Conservation (phyloP, 768 basidiomycete species). For the Pisolithus marmoratus region DNA sequence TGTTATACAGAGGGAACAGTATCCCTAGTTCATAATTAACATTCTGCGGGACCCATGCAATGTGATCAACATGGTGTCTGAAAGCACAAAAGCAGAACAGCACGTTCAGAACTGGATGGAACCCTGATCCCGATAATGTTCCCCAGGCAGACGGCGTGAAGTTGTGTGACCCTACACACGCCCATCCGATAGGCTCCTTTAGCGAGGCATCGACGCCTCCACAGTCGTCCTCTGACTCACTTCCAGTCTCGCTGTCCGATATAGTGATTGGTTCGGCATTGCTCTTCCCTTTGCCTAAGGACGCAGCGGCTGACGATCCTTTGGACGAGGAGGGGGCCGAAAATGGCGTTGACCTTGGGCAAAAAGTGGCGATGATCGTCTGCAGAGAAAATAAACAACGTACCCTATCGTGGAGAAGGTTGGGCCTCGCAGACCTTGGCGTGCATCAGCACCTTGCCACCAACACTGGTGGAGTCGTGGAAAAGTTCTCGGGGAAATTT, state of each 20-base stretch:
- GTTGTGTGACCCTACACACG: conserved; percentile 86
- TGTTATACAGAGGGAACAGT: conserved; percentile 60
- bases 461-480: conserved; percentile 74
- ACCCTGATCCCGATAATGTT: conserved; percentile 62
- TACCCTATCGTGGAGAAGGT: background rate
- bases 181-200: conserved; percentile 55
- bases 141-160: conserved; percentile 93
- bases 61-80: background rate
- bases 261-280: conserved; percentile 22
- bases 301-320: background rate
- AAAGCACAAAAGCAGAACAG: conserved; percentile 15
- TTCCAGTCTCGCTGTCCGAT: conserved; percentile 30
- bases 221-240: conserved; percentile 31
- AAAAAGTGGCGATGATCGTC: conserved; percentile 66
- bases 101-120: conserved; percentile 71
- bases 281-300: conserved; percentile 17
- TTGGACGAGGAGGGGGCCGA: conserved; percentile 9
- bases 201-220: conserved; percentile 24
- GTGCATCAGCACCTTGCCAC: conserved; percentile 84
- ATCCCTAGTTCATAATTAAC: conserved; percentile 87
- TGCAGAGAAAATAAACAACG: conserved; percentile 19
- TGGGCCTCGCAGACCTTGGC: conserved; percentile 58
- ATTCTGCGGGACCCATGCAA: conserved; percentile 38
- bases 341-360: conserved; percentile 26
- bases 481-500: conserved; percentile 72